Evolutionary conservation across 305 asterid species (phyloP).

Genomic region (Rubia peregrina): DNA sequence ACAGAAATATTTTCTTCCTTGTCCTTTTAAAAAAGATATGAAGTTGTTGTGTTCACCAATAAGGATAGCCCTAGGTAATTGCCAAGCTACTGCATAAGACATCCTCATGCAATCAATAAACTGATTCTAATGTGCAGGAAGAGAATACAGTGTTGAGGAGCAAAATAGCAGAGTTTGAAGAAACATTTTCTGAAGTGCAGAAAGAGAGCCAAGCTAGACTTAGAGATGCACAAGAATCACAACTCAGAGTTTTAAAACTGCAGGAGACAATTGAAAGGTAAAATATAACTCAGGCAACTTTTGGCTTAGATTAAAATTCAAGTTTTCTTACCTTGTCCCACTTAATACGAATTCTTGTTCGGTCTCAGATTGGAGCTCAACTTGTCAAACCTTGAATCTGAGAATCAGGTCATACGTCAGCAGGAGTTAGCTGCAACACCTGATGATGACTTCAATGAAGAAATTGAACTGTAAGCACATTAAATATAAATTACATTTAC

Average conservation of each 20-base stretch:
- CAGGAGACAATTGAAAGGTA: slow-evolving; percentile 89
- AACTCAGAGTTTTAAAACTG: slow-evolving; percentile 50
- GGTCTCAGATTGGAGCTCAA: slow-evolving; percentile 63
- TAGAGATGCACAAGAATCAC: slow-evolving; percentile 76
- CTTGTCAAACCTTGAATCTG: slow-evolving; percentile 80
- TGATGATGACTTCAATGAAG: slow-evolving; percentile 64
- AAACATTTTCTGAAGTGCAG: slow-evolving; percentile 47
- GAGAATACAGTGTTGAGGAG: slow-evolving; percentile 55
- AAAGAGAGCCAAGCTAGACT: slow-evolving; percentile 54
- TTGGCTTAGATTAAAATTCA: slow-evolving; percentile 11
- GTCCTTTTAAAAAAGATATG: not conserved
- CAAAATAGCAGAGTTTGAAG: slow-evolving; percentile 60
- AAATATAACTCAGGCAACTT: not conserved
- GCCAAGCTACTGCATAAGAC: not conserved
- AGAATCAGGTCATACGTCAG: slow-evolving; percentile 93
- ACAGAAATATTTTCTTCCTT: not conserved
- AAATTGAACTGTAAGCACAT: slow-evolving; percentile 65
- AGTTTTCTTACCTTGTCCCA: slow-evolving; percentile 21
- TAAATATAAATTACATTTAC: slow-evolving; percentile 13
- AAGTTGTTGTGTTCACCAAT: not conserved
- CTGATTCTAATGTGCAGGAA: slow-evolving; percentile 44
- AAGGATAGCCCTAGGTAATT: not conserved
- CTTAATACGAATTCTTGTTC: slow-evolving; percentile 25
- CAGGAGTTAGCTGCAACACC: slow-evolving; percentile 80
- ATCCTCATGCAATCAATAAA: slow-evolving; percentile 9